Conservation (phyloP, 2,329 filamentous ascomycete genomes). For the Trichophyton rubrum region DNA sequence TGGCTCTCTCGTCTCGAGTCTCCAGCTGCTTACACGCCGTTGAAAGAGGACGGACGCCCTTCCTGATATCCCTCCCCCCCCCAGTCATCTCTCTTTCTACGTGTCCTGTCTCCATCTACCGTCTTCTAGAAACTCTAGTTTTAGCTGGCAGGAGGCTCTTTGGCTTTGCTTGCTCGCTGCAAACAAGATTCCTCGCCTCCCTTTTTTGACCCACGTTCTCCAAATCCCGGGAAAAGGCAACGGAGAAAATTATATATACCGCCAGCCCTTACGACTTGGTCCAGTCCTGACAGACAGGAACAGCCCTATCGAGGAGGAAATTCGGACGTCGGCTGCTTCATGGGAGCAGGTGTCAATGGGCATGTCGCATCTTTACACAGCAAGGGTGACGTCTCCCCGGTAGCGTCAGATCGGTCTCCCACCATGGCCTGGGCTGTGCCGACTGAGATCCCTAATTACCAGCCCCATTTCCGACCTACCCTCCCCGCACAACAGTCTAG, state of each 20-base stretch:
- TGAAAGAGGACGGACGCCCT: neutral
- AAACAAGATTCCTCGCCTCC: neutral
- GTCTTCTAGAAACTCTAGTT: neutral
- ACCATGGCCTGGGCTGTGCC: slow-evolving; percentile 32
- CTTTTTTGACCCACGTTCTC: neutral
- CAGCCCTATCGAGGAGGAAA: neutral
- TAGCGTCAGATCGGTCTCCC: slow-evolving; percentile 28
- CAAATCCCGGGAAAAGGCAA: neutral
- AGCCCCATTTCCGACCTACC: slow-evolving; percentile 35
- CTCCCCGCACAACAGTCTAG: slow-evolving; percentile 58
- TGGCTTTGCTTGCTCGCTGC: neutral
- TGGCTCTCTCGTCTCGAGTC: neutral
- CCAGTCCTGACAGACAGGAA: neutral
- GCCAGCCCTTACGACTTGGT: neutral
- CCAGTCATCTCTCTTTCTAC: neutral
- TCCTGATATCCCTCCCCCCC: neutral
- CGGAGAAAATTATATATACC: neutral
- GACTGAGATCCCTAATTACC: slow-evolving; percentile 20
- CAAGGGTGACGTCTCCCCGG: slow-evolving; percentile 32
- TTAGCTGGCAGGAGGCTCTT: neutral
- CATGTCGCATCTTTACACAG: slow-evolving; percentile 28
- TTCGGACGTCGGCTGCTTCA: slow-evolving; percentile 23
- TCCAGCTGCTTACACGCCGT: neutral
- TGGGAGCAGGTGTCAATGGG: slow-evolving; percentile 32
- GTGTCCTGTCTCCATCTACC: neutral